phyloP scores from a whole-genome alignment of 352 stramenopile genomes.

The Phytopythium delawarense region DNA sequence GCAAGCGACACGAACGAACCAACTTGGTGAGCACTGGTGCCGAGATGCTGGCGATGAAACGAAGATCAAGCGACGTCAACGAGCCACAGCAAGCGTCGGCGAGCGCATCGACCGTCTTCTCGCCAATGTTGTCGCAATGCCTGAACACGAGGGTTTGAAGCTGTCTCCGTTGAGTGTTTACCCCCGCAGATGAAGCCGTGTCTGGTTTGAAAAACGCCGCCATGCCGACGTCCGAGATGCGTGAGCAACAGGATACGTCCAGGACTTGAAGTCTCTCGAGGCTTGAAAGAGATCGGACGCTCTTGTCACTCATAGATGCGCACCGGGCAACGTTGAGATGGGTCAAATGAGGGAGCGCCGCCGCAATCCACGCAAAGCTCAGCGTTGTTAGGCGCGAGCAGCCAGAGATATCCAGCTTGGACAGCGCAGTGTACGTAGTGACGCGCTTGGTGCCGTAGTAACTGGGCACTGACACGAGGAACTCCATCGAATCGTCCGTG shows the following conservation, averaged over 20 bases:
- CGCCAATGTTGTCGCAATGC: conserved; percentile 22
- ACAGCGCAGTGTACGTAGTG: conserved; percentile 37
- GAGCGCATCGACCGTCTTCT: conserved; percentile 30
- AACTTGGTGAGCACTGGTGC: conserved; percentile 29
- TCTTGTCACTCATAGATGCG: conserved; percentile 53
- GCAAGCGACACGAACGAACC: conserved; percentile 22
- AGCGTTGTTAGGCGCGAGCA: conserved; percentile 48
- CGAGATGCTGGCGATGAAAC: conserved; percentile 19
- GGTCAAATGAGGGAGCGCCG: conserved; percentile 50
- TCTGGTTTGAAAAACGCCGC: conserved; percentile 41
- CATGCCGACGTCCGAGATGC: conserved; percentile 41
- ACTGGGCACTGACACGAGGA: conserved; percentile 41
- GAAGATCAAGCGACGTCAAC: conserved; percentile 32
- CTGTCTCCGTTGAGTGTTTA: conserved; percentile 15
- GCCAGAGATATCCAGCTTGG: conserved; percentile 50
- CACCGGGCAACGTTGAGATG: conserved; percentile 41
- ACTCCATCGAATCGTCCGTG: conserved; percentile 56
- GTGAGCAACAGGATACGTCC: conserved; percentile 40
- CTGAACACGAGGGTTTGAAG: conserved; percentile 23
- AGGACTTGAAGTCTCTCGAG: conserved; percentile 48
- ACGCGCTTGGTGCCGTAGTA: conserved; percentile 46
- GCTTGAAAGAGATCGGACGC: conserved; percentile 39
- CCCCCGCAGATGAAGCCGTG: background rate
- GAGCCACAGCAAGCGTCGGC: conserved; percentile 23
- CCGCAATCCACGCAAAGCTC: conserved; percentile 54